Evolutionary conservation across 257 asterid genomes (phyloP).

Genomic region (Solanum tarapatanum): DNA sequence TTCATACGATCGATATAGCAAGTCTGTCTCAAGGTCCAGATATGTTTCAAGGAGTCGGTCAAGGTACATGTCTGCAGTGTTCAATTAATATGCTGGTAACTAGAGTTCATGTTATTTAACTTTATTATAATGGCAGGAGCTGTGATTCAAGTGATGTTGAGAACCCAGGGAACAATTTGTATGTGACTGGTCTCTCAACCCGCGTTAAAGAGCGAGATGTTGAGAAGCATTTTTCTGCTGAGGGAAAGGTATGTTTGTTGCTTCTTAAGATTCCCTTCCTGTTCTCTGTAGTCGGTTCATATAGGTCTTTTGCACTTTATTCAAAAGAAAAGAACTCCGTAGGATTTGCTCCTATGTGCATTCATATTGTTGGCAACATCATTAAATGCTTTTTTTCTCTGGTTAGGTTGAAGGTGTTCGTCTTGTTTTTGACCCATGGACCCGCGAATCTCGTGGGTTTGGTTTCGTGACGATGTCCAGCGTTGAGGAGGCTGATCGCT

Average conservation of each 20-base stretch:
- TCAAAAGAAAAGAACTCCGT: neutral
- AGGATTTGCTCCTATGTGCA: neutral
- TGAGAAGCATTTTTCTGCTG: conserved; percentile 71
- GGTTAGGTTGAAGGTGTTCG: conserved; percentile 67
- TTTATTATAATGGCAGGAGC: conserved; percentile 29
- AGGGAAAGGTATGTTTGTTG: conserved; percentile 48
- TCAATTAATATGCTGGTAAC: neutral
- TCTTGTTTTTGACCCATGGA: conserved; percentile 80
- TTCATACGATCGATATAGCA: conserved; percentile 27
- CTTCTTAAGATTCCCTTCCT: neutral
- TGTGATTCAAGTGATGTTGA: conserved; percentile 54
- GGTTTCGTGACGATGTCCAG: conserved; percentile 80
- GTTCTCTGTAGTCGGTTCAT: neutral
- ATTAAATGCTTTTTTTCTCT: neutral
- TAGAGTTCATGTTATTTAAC: neutral
- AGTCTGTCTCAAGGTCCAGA: conserved; percentile 41
- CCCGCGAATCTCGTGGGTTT: conserved; percentile 85
- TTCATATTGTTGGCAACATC: neutral
- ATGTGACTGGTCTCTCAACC: conserved; percentile 78
- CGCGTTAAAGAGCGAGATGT: conserved; percentile 58
- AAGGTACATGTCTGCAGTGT: conserved; percentile 25
- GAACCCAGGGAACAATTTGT: conserved; percentile 90
- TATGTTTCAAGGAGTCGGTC: conserved; percentile 51
- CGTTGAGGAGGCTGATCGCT: conserved; percentile 56
- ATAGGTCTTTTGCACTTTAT: neutral